Conservation (phyloP, 768 basidiomycete genomes). For the Roridomyces roridus region DNA sequence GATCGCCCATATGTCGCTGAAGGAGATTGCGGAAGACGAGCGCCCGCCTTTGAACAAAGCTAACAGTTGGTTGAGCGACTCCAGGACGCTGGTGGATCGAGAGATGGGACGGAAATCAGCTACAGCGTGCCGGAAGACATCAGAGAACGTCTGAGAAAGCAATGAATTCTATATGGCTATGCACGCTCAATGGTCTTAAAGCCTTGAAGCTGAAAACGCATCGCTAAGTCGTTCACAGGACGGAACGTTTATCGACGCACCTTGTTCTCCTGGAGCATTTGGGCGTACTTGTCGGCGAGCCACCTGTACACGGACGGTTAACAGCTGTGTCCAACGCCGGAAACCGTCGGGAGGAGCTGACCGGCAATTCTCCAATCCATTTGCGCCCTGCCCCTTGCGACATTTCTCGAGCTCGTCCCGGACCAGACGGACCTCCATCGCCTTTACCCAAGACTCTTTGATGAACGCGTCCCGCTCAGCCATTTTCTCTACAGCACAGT, state of each 20-base stretch:
- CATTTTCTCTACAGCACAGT: constrained; percentile 55
- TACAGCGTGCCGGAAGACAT: no score
- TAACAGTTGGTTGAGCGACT: no score
- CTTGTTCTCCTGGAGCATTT: constrained; percentile 80
- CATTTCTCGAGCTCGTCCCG: constrained; percentile 90
- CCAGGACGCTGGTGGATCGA: no score
- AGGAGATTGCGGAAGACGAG: no score
- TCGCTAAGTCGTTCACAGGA: not conserved
- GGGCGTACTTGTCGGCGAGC: constrained; percentile 80
- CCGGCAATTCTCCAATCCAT: constrained; percentile 90
- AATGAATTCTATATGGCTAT: constrained; percentile 6
- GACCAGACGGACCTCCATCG: constrained; percentile 92
- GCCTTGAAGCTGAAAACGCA: constrained; percentile 65
- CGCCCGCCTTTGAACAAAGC: no score
- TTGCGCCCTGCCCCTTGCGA: constrained; percentile 89
- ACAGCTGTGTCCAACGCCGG: no score
- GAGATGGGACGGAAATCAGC: no score
- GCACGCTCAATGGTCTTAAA: constrained; percentile 56
- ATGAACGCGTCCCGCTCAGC: constrained; percentile 76
- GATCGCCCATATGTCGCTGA: no score
- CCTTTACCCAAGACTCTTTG: constrained; percentile 92
- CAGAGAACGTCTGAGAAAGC: no score
- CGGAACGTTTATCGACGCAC: constrained; percentile 53
- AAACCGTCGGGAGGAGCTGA: no score
- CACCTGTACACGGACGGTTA: no score